phyloP scores from a whole-genome alignment of 345 rosid species.

The Rhizophora mangle region DNA sequence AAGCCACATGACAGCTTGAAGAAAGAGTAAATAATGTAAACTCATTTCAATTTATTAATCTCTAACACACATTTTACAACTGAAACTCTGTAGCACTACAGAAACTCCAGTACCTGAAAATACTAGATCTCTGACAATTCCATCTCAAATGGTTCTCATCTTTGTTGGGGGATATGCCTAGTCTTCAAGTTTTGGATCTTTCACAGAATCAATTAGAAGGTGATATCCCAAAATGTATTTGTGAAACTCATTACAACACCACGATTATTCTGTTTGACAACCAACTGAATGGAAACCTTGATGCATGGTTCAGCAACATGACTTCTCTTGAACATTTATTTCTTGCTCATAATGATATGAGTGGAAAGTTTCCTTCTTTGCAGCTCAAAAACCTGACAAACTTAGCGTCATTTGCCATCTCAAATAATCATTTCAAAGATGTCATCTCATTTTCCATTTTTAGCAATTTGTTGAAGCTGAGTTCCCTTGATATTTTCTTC shows the following conservation, averaged over 20 bases:
- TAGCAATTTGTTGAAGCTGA: conserved; percentile 9
- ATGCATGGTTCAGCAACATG: conserved; percentile 6
- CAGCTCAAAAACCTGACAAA: conserved; percentile 12
- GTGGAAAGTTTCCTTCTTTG: not conserved
- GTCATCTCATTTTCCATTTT: conserved; percentile 9
- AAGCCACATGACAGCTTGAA: too few relatives aligned
- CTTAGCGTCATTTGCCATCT: not conserved
- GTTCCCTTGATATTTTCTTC: conserved; percentile 8
- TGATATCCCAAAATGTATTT: not conserved
- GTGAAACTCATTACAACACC: not conserved
- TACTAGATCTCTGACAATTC: too few relatives aligned
- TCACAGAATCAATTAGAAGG: not conserved
- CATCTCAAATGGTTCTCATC: too few relatives aligned
- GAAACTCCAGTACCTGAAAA: too few relatives aligned
- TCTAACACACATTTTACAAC: not conserved
- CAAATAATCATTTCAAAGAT: conserved; percentile 1
- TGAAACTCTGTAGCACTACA: too few relatives aligned
- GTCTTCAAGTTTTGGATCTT: too few relatives aligned
- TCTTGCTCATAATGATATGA: conserved; percentile 2
- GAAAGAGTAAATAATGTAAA: too few relatives aligned
- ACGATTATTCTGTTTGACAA: not conserved
- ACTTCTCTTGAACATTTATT: not conserved
- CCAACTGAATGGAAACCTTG: not conserved
- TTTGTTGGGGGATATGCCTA: too few relatives aligned
- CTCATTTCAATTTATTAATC: too few relatives aligned